Conservation (phyloP, 2,329 filamentous ascomycete genomes). For the Epichloe scottii region DNA sequence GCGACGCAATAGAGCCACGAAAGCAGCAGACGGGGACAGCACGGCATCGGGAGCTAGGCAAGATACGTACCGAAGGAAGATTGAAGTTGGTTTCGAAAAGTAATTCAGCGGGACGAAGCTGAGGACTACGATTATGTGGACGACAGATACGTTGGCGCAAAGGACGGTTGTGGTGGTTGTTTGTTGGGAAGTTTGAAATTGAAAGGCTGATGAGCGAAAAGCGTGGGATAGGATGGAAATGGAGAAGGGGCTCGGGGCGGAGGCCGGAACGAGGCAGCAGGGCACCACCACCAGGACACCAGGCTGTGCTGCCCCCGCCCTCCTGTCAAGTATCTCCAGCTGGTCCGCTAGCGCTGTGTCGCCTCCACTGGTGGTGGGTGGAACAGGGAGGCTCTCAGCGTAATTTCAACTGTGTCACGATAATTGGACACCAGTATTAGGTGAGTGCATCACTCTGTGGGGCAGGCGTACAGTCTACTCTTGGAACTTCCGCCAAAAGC, state of each 20-base stretch:
- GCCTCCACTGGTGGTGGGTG: neutral
- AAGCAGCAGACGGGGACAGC: constrained; percentile 8
- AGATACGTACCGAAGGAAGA: constrained; percentile 6
- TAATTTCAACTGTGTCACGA: neutral
- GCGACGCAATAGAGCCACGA: constrained; percentile 7
- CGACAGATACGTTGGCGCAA: constrained; percentile 9
- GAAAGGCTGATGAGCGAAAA: constrained; percentile 21
- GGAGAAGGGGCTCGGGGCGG: constrained; percentile 18
- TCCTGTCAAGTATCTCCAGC: neutral
- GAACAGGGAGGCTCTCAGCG: neutral
- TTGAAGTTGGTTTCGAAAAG: neutral
- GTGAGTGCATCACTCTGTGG: too few relatives aligned
- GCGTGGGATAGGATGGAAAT: constrained; percentile 17
- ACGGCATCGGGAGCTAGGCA: constrained; percentile 5
- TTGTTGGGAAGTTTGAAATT: constrained; percentile 17
- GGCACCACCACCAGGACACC: neutral
- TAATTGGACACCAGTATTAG: neutral
- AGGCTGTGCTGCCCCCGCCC: neutral
- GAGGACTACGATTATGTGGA: constrained; percentile 7
- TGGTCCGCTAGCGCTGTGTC: neutral
- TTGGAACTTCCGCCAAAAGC: neutral
- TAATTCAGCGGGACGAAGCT: neutral
- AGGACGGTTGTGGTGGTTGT: constrained; percentile 6
- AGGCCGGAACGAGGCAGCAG: constrained; percentile 10
- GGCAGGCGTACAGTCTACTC: neutral